Evolutionary conservation across 2,329 filamentous ascomycete genomes (phyloP), one percentile per base, ranked within the genome.

Genomic region (Fusarium nurragi): DNA sequence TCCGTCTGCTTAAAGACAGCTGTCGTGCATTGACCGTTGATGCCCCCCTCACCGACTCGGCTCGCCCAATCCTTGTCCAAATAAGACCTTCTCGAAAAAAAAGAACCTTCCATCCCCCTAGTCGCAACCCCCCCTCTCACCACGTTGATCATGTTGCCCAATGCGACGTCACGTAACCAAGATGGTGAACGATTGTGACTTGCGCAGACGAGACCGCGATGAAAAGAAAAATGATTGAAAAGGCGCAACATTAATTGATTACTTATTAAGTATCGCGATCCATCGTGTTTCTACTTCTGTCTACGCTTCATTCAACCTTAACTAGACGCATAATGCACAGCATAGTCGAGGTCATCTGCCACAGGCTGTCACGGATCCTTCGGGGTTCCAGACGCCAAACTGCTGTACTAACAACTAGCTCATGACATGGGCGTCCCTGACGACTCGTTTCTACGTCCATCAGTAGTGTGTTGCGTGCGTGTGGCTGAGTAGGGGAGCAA

Each of bases 321-420:
- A 28, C 36, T 37, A n/a, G 14, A n/a, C 12, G 25, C 37, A 44
- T 32, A 34, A 43, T n/a, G 6, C 21, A 48, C 46, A 30, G 16
- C 37, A 26, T 41, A 52, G 19, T 25, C 22, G 47, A 44, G 40
- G 64, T 68, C 67, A 67, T 67, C 26, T 55, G 47, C 41, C 49
- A 50, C 48, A 38, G 55, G 55, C 61, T 68, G 63, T 54, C 68
- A 65, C 68, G 68, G 65, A 64, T 71, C 65, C 60, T 54, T 60
- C 68, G 68, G 68, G 56, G 48, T 41, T 59, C 56, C 57, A 57
- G 19, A 61, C 64, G 41, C 54, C 51, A 58, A 46, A 55, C 49
- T 34, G 23, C 30, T 34, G 57, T 28, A 34, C 11, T 13, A 49
- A 54, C 53, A 25, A 30, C 36, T 48, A 66, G 49, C 44, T 28